Base-by-base conservation (phyloP, 1,139 yeast genomes). In the Sugiyamaella pinicola region DNA sequence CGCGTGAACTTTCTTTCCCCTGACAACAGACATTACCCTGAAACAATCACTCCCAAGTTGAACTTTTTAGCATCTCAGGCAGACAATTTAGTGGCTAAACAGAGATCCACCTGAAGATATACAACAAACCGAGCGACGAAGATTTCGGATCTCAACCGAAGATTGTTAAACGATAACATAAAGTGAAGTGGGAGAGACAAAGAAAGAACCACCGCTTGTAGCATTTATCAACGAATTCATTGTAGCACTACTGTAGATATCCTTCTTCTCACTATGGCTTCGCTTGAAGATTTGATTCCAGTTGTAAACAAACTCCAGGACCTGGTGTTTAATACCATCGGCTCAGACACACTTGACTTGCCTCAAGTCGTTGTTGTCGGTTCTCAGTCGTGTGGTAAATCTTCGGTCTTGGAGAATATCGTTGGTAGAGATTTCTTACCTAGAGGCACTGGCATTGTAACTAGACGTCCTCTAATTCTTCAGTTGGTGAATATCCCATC, bases 301-400 rank as follows among this genome's bases (percentile, higher is more conserved):
- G 69, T 76, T 24, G 79, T 76, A 47, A 76, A 76, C 64, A 71
- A 72, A 58, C 72, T 76, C 29, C 80, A 76, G 63, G 80, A 76
- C 61, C 66, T 76, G 58, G 80, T 76, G 46, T 76, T 75, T 63
- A 74, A 75, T 58, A 76, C 80, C 55, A 75, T 77, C 51, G 78
- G 78, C 26, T 65, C 76, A 15, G 78, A 75, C 55, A 71, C 93
- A 12, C 84, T 87, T 51, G 95, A 87, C 69, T 78, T 86, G 55
- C 95, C 95, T 18, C 93, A 86, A 69, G 87, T 86, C 49, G 87
- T 90, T 2, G 95, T 86, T 12, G 93, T 86, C 29, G 95, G 95
- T 43, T 84, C 90, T 2, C 95, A 86, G 69, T 84, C 90, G 17
- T 81, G 88, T 59, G 95, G 95, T 59, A 86, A 86, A 70, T 83